These are phyloP conservation scores for Onygenales sp. DNA, from an alignment of 2,329 filamentous ascomycete genomes.

Conservation along the genomic window DNA sequence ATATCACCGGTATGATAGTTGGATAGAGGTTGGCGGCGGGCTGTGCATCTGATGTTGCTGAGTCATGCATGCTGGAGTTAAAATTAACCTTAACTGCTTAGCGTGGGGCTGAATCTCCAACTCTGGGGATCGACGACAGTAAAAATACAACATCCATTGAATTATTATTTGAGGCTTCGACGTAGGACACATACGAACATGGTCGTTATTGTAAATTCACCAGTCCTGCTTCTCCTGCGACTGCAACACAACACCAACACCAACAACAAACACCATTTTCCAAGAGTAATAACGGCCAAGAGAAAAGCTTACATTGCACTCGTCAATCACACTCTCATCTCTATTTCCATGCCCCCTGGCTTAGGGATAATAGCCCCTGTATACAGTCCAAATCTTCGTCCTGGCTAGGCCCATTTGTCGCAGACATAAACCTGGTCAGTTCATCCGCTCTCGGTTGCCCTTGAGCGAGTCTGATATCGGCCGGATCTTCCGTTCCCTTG, in stretches of 20 bases:
- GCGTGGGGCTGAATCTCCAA: neutral
- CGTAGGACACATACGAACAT: neutral
- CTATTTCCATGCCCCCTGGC: constrained; percentile 81
- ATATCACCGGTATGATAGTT: too few relatives aligned
- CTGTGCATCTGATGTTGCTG: neutral
- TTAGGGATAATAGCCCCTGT: constrained; percentile 77
- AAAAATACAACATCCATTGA: neutral
- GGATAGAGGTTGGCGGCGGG: neutral
- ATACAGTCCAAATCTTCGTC: constrained; percentile 79
- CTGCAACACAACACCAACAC: neutral
- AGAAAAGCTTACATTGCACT: neutral
- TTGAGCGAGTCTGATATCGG: constrained; percentile 21
- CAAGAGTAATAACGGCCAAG: neutral
- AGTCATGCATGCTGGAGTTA: neutral
- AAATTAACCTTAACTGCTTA: neutral
- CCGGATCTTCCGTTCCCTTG: constrained; percentile 19
- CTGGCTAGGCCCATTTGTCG: constrained; percentile 48
- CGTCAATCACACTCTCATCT: neutral
- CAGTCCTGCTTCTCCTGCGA: neutral
- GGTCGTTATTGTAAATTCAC: neutral
- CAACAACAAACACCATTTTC: neutral
- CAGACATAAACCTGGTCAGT: constrained; percentile 66
- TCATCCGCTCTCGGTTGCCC: constrained; percentile 35
- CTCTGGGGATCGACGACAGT: neutral
- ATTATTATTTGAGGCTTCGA: neutral